Percentiles rank a stretch among this genome's conserved stretches.
Conservation (phyloP, 306 rosid species). For the Vachellia collinsii region DNA sequence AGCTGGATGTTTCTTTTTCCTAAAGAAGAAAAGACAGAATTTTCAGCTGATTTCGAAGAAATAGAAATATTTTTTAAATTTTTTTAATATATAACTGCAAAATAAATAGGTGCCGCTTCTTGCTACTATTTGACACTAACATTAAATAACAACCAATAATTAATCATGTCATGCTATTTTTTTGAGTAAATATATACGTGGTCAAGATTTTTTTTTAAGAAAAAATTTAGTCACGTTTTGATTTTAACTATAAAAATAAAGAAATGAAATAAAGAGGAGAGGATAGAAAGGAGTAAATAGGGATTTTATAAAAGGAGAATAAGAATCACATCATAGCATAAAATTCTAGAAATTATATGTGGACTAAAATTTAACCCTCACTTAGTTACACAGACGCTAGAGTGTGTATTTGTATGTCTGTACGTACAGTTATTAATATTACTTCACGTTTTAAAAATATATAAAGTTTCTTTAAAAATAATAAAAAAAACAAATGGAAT, state of each 20-base stretch:
- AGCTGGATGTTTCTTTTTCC: background rate
- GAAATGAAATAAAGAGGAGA: background rate
- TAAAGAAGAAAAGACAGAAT: conserved; percentile 5
- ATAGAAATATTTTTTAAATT: background rate
- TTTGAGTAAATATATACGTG: too few relatives aligned
- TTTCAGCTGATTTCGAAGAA: background rate
- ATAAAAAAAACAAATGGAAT: too few relatives aligned
- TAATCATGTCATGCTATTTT: too few relatives aligned
- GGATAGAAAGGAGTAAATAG: too few relatives aligned
- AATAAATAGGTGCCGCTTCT: background rate
- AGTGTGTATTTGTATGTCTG: background rate
- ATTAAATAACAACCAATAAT: too few relatives aligned
- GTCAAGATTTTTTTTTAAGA: too few relatives aligned
- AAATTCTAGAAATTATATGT: too few relatives aligned
- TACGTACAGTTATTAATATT: background rate
- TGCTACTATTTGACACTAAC: background rate
- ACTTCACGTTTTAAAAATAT: too few relatives aligned
- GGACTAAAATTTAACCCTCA: background rate
- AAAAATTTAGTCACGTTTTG: too few relatives aligned
- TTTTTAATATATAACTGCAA: background rate
- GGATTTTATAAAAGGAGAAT: too few relatives aligned
- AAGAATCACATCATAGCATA: background rate
- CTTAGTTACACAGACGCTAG: background rate
- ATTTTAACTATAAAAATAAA: too few relatives aligned
- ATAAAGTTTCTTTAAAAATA: too few relatives aligned